A percentile compares a stretch with the other conserved stretches of the same genome.
Conservation (phyloP, 176 grass and related monocot species). For the Zizania latifolia region DNA sequence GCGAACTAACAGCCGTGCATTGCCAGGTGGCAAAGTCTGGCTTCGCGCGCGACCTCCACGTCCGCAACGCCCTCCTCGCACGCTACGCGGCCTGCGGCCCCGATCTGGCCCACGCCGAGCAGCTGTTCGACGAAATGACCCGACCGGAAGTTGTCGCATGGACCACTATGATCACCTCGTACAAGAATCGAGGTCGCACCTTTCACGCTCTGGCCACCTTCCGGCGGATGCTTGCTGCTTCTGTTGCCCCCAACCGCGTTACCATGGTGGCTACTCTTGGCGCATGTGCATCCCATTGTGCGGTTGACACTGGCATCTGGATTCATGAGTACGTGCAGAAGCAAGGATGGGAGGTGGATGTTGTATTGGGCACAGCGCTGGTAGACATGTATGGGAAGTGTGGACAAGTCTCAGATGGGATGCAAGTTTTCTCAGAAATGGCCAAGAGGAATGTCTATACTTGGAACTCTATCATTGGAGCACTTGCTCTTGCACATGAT, state of each 20-base stretch:
- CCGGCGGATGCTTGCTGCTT: slow-evolving; percentile 34
- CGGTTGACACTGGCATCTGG: slow-evolving; percentile 45
- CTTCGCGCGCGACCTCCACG: slow-evolving; percentile 38
- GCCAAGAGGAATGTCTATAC: slow-evolving; percentile 53
- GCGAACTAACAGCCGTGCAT: slow-evolving; percentile 34
- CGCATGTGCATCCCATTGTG: slow-evolving; percentile 26
- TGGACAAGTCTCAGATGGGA: slow-evolving; percentile 25
- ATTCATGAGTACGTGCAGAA: slow-evolving; percentile 48
- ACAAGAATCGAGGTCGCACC: slow-evolving; percentile 24
- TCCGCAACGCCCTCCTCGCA: slow-evolving; percentile 47
- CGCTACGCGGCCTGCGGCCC: slow-evolving; percentile 21
- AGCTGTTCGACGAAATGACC: slow-evolving; percentile 64
- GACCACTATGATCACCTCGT: slow-evolving; percentile 46
- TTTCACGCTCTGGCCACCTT: slow-evolving; percentile 35
- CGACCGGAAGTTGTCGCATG: slow-evolving; percentile 32
- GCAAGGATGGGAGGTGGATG: slow-evolving; percentile 50
- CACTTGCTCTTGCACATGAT: slow-evolving; percentile 37
- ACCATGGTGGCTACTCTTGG: slow-evolving; percentile 57
- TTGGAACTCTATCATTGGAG: slow-evolving; percentile 61
- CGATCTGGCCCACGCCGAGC: slow-evolving; percentile 13
- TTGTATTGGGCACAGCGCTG: slow-evolving; percentile 52
- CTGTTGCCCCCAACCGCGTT: slow-evolving; percentile 58
- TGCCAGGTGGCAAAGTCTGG: slow-evolving; percentile 43
- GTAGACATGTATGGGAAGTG: slow-evolving; percentile 76
- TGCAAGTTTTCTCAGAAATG: slow-evolving; percentile 47